phyloP scores from a whole-genome alignment of 2,329 filamentous ascomycete species.

The Colletotrichum sp. region DNA sequence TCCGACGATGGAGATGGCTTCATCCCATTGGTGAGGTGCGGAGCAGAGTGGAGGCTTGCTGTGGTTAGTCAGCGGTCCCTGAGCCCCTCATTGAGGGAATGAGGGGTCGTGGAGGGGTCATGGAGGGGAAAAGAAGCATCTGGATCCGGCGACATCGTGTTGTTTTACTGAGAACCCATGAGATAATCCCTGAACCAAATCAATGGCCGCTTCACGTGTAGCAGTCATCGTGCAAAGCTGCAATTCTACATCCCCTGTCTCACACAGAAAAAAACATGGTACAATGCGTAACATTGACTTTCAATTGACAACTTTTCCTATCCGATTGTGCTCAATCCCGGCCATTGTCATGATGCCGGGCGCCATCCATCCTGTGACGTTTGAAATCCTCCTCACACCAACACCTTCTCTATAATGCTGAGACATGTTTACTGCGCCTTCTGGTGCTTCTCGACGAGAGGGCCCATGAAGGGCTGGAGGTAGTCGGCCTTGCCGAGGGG shows the following conservation, averaged over 20 bases:
- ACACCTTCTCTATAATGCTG: background rate
- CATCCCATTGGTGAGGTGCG: background rate
- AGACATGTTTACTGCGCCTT: background rate
- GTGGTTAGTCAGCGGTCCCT: background rate
- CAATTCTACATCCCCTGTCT: background rate
- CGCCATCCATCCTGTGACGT: slow-evolving; percentile 8
- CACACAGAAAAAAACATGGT: background rate
- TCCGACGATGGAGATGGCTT: background rate
- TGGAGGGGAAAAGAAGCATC: background rate
- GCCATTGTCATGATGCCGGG: background rate
- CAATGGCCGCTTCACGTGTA: background rate
- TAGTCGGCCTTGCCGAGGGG: slow-evolving; percentile 63
- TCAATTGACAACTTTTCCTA: background rate
- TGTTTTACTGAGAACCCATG: background rate
- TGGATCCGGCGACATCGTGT: background rate
- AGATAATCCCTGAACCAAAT: background rate
- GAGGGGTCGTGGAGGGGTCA: background rate
- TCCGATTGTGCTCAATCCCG: background rate
- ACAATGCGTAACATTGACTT: background rate
- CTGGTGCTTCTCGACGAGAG: slow-evolving; percentile 7
- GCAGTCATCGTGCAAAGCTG: background rate
- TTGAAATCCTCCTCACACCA: background rate
- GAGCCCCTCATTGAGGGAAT: background rate
- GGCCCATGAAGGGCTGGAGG: slow-evolving; percentile 29
- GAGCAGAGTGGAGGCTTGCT: background rate